These are phyloP conservation scores for Malassezia arunalokei DNA, from an alignment of 1,284 basidiomycete genomes.

Conservation along the genomic window DNA sequence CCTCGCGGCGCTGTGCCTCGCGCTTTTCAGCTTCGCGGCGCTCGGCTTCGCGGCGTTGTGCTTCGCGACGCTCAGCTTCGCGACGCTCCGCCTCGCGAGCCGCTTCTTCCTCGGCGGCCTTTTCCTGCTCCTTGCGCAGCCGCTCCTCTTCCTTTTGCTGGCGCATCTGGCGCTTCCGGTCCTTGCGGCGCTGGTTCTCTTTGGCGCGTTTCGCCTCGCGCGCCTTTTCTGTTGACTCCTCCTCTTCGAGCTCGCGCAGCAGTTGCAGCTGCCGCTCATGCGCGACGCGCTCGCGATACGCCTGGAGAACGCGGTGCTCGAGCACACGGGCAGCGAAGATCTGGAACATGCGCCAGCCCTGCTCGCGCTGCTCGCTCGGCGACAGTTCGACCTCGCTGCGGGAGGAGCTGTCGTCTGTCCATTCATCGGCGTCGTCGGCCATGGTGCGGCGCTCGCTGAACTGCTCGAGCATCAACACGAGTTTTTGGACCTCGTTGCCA, in stretches of 20 bases:
- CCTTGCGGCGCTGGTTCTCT: constrained; percentile 97
- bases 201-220: constrained; percentile 85
- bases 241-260: constrained; percentile 75
- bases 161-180: constrained; percentile 87
- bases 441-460: constrained; percentile 67
- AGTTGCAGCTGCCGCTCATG: constrained; percentile 77
- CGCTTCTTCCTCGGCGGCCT: constrained; percentile 13
- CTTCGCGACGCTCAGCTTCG: constrained; percentile 42
- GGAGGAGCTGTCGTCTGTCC: constrained; percentile 49
- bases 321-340: constrained; percentile 99
- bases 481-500: constrained; percentile 96
- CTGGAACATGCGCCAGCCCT: constrained; percentile 97
- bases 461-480: constrained; percentile 99
- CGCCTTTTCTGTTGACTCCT: constrained; percentile 66
- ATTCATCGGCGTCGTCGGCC: constrained; percentile 25
- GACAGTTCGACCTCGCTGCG: constrained; percentile 29
- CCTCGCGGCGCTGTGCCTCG: constrained; percentile 27
- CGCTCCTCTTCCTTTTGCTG: constrained; percentile 71
- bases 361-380: constrained; percentile 69
- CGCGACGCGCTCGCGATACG: constrained; percentile 81
- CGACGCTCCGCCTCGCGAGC: constrained; percentile 53
- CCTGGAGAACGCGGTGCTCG: constrained; percentile 86
- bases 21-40: constrained; percentile 33
- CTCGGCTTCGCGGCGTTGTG: constrained; percentile 49
- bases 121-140: constrained; percentile 50